phyloP scores from a whole-genome alignment of 2,329 filamentous ascomycete species.

The Trichoderma oligosporum region DNA sequence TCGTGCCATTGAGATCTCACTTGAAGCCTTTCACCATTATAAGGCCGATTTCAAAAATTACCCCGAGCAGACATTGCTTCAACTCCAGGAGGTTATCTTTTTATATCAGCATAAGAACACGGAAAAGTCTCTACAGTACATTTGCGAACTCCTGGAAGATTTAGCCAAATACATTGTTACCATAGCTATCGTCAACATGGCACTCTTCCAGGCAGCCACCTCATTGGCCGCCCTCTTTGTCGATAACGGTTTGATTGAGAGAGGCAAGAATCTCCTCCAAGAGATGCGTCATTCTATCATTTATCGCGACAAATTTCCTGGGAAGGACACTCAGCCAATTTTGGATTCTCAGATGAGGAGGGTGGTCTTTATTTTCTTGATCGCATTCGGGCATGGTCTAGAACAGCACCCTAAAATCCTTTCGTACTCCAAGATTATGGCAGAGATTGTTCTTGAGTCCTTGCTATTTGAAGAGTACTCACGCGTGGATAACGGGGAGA shows the following conservation, averaged over 20 bases:
- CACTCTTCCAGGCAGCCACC: background rate
- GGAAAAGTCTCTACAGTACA: background rate
- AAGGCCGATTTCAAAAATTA: background rate
- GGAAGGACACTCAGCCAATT: slow-evolving; percentile 21
- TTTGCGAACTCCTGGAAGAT: background rate
- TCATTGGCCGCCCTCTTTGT: background rate
- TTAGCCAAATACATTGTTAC: background rate
- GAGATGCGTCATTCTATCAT: background rate
- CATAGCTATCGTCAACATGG: background rate
- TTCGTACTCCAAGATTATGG: background rate
- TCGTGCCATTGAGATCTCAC: background rate
- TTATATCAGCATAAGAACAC: background rate
- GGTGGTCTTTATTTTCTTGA: slow-evolving; percentile 43
- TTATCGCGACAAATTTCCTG: background rate
- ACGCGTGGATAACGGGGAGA: background rate
- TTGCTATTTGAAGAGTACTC: background rate
- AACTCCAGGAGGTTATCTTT: background rate
- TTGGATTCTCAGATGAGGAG: slow-evolving; percentile 35
- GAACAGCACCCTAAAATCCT: slow-evolving; percentile 29
- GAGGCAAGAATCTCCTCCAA: background rate
- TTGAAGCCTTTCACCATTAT: background rate
- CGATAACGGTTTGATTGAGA: background rate
- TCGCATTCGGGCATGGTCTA: slow-evolving; percentile 42
- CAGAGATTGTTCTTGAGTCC: background rate
- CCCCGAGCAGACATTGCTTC: background rate